Evolutionary conservation across 225 moss, liverwort and hornwort species (phyloP).

Genomic region (Asterella californica): DNA sequence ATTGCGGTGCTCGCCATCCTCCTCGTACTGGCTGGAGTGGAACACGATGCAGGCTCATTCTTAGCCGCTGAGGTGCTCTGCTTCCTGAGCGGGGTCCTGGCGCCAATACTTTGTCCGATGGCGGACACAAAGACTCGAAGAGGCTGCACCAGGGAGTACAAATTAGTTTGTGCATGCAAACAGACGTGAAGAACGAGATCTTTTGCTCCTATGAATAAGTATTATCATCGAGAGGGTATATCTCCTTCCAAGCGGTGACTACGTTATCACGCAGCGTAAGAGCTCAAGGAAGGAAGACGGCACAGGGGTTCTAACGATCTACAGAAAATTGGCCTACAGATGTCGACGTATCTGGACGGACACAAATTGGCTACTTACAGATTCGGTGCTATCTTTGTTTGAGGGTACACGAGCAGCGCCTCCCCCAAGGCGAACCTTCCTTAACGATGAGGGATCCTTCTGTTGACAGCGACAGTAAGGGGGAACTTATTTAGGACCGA

Average conservation of each 20-base stretch:
- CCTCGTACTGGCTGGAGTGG: constrained; percentile 4
- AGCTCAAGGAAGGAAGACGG: no score
- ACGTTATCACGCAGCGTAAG: not conserved
- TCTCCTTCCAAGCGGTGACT: not conserved
- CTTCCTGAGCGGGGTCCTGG: constrained; percentile 36
- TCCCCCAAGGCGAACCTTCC: constrained; percentile 39
- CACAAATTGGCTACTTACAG: constrained; percentile 21
- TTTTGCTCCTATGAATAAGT: not conserved
- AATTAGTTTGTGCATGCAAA: not conserved
- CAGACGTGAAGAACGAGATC: not conserved
- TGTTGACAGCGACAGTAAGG: not conserved
- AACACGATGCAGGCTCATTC: constrained; percentile 17
- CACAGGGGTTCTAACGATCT: no score
- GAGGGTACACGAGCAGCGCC: constrained; percentile 36
- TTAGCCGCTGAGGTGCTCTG: constrained; percentile 13
- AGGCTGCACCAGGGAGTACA: constrained; percentile 27
- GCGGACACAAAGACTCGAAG: constrained; percentile 38
- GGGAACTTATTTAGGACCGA: not conserved
- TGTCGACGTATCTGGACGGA: not conserved
- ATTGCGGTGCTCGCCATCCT: constrained; percentile 13
- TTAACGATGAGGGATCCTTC: constrained; percentile 9
- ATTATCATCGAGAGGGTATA: no score
- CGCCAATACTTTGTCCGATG: constrained; percentile 35
- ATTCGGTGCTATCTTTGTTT: constrained; percentile 13
- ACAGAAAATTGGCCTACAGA: not conserved